Percentiles rank a stretch among this genome's conserved stretches.
Evolutionary conservation across 2,329 filamentous ascomycete genomes (phyloP).

Genomic region (Exserohilum turcica): DNA sequence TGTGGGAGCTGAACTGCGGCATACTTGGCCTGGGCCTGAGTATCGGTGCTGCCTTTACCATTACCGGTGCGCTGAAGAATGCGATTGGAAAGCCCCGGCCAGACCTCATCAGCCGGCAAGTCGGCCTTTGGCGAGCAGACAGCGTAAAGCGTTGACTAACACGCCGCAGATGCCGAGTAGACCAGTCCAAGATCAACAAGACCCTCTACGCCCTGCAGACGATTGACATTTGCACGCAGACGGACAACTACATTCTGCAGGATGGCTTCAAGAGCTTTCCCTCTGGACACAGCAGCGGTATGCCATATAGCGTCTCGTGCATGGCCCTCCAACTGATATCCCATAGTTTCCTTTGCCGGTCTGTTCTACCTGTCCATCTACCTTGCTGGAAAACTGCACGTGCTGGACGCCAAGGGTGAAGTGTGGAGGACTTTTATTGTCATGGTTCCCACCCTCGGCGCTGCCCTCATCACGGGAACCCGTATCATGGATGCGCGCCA

Average conservation of each 20-base stretch:
- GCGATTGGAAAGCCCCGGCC: slow-evolving; percentile 64
- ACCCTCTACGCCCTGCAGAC: slow-evolving; percentile 23
- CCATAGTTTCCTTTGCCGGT: slow-evolving; percentile 61
- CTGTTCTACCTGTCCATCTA: slow-evolving; percentile 65
- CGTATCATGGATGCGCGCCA: slow-evolving; percentile 67
- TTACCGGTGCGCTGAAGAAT: slow-evolving; percentile 63
- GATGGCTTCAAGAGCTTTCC: slow-evolving; percentile 66
- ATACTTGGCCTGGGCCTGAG: slow-evolving; percentile 61
- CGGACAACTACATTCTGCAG: slow-evolving; percentile 57
- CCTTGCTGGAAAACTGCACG: slow-evolving; percentile 63
- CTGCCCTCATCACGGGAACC: slow-evolving; percentile 60
- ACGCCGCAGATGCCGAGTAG: slow-evolving; percentile 29
- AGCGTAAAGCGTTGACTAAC: neutral
- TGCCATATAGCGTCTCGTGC: slow-evolving; percentile 4
- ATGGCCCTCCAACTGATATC: slow-evolving; percentile 18
- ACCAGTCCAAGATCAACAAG: slow-evolving; percentile 10
- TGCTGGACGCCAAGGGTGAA: slow-evolving; percentile 64
- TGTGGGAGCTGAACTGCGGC: slow-evolving; percentile 68
- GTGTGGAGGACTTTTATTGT: slow-evolving; percentile 64
- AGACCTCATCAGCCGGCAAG: slow-evolving; percentile 62
- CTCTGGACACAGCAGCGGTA: slow-evolving; percentile 63
- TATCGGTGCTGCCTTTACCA: slow-evolving; percentile 61
- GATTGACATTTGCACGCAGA: slow-evolving; percentile 56
- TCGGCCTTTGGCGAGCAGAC: neutral
- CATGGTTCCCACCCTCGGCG: slow-evolving; percentile 59